Conservation (phyloP, 2,329 filamentous ascomycete genomes). For the Exophiala aquamarina region DNA sequence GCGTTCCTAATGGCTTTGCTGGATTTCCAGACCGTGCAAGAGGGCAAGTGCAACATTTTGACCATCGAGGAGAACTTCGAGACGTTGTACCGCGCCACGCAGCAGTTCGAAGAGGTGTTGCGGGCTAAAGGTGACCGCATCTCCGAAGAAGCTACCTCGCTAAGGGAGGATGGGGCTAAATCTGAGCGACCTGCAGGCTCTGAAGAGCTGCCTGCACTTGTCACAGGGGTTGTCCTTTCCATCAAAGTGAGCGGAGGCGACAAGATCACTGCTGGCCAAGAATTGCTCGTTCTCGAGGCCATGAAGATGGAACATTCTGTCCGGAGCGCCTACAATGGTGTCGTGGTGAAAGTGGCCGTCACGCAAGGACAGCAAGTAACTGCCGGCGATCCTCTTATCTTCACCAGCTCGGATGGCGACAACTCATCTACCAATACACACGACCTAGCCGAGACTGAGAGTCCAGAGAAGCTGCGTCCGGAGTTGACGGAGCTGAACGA, state of each 20-base stretch:
- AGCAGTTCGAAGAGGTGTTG: constrained; percentile 20
- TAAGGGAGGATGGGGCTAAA: constrained; percentile 13
- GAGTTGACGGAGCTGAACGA: constrained; percentile 23
- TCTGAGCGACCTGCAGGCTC: constrained; percentile 22
- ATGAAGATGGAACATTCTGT: constrained; percentile 26
- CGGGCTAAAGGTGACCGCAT: constrained; percentile 11
- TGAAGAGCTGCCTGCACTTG: constrained; percentile 17
- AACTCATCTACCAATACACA: constrained; percentile 16
- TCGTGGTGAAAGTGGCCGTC: constrained; percentile 21
- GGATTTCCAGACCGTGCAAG: constrained; percentile 14
- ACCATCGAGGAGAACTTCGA: constrained; percentile 22
- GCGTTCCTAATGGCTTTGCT: constrained; percentile 23
- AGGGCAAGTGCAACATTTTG: constrained; percentile 22
- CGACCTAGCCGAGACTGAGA: constrained; percentile 14
- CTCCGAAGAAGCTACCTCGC: constrained; percentile 13
- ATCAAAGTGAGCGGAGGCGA: constrained; percentile 20
- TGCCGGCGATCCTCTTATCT: constrained; percentile 21
- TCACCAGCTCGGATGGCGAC: constrained; percentile 18
- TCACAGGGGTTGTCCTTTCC: constrained; percentile 22
- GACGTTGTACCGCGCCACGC: constrained; percentile 18
- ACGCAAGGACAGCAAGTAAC: constrained; percentile 22
- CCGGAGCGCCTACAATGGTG: constrained; percentile 19
- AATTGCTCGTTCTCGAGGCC: constrained; percentile 21
- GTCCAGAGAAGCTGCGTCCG: constrained; percentile 20
- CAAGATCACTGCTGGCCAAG: constrained; percentile 23